A percentile compares a stretch with the other conserved stretches of the same genome.
Conservation (phyloP, 306 rosid species). For the Vigna angularis region DNA sequence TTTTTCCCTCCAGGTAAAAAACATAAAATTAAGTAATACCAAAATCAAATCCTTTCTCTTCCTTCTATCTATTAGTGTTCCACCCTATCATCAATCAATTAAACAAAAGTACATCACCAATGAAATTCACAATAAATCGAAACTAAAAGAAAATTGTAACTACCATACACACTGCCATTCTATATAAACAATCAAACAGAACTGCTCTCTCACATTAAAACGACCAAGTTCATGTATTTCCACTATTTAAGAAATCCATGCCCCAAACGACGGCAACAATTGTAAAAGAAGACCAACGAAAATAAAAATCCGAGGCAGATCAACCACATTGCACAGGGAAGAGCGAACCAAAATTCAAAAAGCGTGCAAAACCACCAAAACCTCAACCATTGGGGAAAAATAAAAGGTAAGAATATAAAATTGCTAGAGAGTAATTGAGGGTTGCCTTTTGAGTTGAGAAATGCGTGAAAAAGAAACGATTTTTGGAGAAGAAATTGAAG, state of each 20-base stretch:
- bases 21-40: conserved; percentile 10
- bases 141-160: background rate
- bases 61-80: background rate
- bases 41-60: conserved; percentile 9
- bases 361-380: conserved; percentile 2
- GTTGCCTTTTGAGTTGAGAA: conserved; percentile 3
- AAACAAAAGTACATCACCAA: background rate
- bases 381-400: background rate
- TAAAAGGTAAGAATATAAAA: background rate
- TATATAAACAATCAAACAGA: background rate
- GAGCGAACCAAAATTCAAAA: conserved; percentile 16
- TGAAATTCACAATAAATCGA: background rate
- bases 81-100: conserved; percentile 27
- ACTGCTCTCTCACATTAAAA: background rate
- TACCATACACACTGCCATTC: background rate
- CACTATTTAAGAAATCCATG: conserved; percentile 23
- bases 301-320: conserved; percentile 24
- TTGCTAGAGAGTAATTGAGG: background rate
- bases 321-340: conserved; percentile 26
- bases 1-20: background rate
- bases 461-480: conserved; percentile 12
- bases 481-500: conserved; percentile 21
- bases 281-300: background rate
- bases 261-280: conserved; percentile 27
- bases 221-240: background rate